Evolutionary conservation across 208 protist species (phyloP).

Genomic region (Giardia duodenalis): DNA sequence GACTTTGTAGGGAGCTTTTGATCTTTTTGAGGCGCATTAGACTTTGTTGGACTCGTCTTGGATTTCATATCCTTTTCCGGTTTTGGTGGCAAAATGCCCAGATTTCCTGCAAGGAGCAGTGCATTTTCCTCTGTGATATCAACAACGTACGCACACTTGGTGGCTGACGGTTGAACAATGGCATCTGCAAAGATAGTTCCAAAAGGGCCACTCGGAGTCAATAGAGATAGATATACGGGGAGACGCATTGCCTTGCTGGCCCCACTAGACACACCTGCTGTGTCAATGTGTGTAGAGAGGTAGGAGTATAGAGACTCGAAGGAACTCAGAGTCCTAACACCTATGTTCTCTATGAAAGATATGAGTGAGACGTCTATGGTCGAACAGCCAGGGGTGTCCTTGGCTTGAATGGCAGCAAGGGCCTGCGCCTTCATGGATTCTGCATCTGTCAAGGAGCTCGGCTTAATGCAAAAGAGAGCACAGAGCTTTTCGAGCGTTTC

Average conservation of each 20-base stretch:
- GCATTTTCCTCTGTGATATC: neutral
- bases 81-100: neutral
- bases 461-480: neutral
- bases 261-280: neutral
- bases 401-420: neutral
- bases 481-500: neutral
- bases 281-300: neutral
- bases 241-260: neutral
- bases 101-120: neutral
- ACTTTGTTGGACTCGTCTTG: neutral
- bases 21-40: neutral
- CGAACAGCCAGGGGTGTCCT: too few species aligned
- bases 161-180: neutral
- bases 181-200: neutral
- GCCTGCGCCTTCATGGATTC: neutral
- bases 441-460: neutral
- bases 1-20: neutral
- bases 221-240: neutral
- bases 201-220: neutral
- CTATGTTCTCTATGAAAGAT: neutral
- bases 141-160: neutral
- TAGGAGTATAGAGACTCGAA: neutral
- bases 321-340: neutral
- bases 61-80: neutral
- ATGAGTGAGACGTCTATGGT: neutral